Evolutionary conservation across 805 yeast genomes (phyloP).

Genomic region (Debaryomyces hansenii): DNA sequence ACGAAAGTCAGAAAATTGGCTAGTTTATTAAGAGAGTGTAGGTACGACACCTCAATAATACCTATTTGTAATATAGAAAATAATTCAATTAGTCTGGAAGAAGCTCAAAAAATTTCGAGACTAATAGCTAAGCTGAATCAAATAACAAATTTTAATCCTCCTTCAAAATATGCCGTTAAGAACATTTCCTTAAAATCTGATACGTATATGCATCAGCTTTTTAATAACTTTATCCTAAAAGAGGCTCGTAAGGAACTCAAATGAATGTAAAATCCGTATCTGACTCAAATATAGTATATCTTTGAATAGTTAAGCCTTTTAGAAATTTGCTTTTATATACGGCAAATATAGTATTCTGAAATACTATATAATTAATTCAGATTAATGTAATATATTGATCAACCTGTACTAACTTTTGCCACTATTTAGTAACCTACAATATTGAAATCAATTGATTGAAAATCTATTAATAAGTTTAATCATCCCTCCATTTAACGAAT

Average conservation of each 20-base stretch:
- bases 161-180: background rate
- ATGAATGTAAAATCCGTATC: constrained; percentile 31
- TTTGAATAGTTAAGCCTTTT: constrained; percentile 6
- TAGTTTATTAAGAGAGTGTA: constrained; percentile 43
- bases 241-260: background rate
- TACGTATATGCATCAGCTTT: constrained; percentile 1
- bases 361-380: background rate
- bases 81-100: background rate
- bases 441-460: constrained; percentile 1
- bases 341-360: constrained; percentile 3
- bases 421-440: background rate
- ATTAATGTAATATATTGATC: background rate
- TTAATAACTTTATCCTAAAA: constrained; percentile 3
- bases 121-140: background rate
- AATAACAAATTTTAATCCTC: background rate
- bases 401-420: background rate
- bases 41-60: background rate
- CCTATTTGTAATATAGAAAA: background rate
- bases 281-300: constrained; percentile 17
- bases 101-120: background rate
- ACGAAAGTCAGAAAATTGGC: constrained; percentile 45
- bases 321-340: constrained; percentile 7
- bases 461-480: constrained; percentile 17
- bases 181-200: background rate
- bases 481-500: constrained; percentile 83